phyloP scores from a whole-genome alignment of 345 rosid genomes.

The Brassica napus region Da-Ae NC_063438.1:23660501-23661000 shows the following conservation, averaged over 20 bases:
- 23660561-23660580: no score
- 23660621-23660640: constrained; percentile 22
- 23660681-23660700: constrained; percentile 43
- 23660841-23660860: constrained; percentile 86
- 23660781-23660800: constrained; percentile 80
- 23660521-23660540: no score
- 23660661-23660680: constrained; percentile 33
- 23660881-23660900: constrained; percentile 95
- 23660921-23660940: constrained; percentile 51
- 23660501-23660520: no score
- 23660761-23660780: constrained; percentile 48
- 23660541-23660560: no score
- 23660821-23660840: constrained; percentile 88
- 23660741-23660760: constrained; percentile 24
- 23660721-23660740: constrained; percentile 36
- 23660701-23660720: constrained; percentile 23
- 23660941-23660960: constrained; percentile 58
- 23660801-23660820: constrained; percentile 55
- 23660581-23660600: no score
- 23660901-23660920: constrained; percentile 70
- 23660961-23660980: constrained; percentile 40
- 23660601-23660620: constrained; percentile 29
- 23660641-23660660: constrained; percentile 22
- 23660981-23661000: constrained; percentile 66
- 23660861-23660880: constrained; percentile 65